Evolutionary conservation across 208 protist genomes (phyloP).

Genomic region (Leishmania guyanensis): DNA sequence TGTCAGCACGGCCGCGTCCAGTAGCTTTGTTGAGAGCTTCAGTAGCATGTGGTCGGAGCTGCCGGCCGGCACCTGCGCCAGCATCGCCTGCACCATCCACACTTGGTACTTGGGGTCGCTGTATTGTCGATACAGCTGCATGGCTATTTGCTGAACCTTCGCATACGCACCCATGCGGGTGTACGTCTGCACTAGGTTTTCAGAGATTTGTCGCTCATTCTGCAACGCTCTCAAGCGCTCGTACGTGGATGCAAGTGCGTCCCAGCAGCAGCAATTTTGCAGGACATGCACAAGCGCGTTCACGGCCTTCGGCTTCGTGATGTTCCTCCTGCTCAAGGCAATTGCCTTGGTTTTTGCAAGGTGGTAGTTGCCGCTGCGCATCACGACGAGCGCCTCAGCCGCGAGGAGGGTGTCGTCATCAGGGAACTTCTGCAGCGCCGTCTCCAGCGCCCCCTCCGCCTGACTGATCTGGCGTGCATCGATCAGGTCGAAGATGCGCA

Average conservation of each 20-base stretch:
- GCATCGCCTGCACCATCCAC: slow-evolving; percentile 82
- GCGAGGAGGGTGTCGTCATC: slow-evolving; percentile 52
- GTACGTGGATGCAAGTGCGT: slow-evolving; percentile 61
- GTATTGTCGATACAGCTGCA: slow-evolving; percentile 65
- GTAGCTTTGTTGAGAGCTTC: slow-evolving; percentile 70
- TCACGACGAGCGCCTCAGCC: slow-evolving; percentile 61
- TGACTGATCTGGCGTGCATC: slow-evolving; percentile 53
- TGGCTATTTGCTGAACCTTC: slow-evolving; percentile 61
- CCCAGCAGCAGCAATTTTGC: slow-evolving; percentile 78
- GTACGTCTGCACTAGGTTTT: slow-evolving; percentile 83
- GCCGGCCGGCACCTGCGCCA: slow-evolving; percentile 74
- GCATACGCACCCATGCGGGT: slow-evolving; percentile 78
- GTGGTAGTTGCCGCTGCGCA: slow-evolving; percentile 37
- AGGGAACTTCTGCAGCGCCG: slow-evolving; percentile 60
- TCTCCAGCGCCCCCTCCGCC: slow-evolving; percentile 70
- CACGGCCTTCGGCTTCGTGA: slow-evolving; percentile 58
- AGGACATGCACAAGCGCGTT: slow-evolving; percentile 72
- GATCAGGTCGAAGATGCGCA: slow-evolving; percentile 69
- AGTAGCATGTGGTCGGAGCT: slow-evolving; percentile 70
- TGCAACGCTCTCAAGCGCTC: slow-evolving; percentile 56
- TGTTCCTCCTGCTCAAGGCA: slow-evolving; percentile 40
- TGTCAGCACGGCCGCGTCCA: slow-evolving; percentile 62
- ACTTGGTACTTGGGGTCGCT: slow-evolving; percentile 72
- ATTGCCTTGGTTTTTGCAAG: slow-evolving; percentile 53
- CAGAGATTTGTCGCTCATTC: slow-evolving; percentile 58